Evolutionary conservation across 2,329 filamentous ascomycete genomes (phyloP), one percentile per base, ranked within the genome.

Genomic region (Fusarium mexicanum): DNA sequence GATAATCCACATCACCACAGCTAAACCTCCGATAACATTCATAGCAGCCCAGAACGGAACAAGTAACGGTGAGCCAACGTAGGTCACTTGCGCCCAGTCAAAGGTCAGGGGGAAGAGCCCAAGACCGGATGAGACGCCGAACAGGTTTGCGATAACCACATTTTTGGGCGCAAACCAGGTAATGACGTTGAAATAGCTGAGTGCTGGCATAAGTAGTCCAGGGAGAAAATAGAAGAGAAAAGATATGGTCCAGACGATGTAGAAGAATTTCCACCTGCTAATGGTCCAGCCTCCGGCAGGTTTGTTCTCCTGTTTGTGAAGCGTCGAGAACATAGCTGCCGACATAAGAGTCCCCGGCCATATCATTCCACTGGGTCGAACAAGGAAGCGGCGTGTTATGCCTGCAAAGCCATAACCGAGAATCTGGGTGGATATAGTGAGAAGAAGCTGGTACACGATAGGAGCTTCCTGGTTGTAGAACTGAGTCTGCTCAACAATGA

Each of bases 321-420:
- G 86, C 0, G 94, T 96, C 8, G 91, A 92, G 78, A 97, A 96
- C 93, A 97, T 95, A 77, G 94, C 92, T 2, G 94, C 94, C 26
- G 94, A 96, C 87, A 96, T 95, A 57, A 97, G 86, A 0, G 94
- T 97, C 29, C 93, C 92, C 3, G 94, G 94, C 94, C 94, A 97
- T 54, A 97, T 94, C 93, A 97, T 97, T 67, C 93, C 93, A 71
- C 93, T 93, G 1, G 94, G 94, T 33, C 94, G 90, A 35, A 97
- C 94, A 9, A 97, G 87, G 80, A 95, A 96, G 57, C 93, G 90
- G 65, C 94, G 88, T 5, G 93, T 93, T 48, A 97, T 86, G 5
- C 94, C 94, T 57, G 94, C 94, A 80, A 97, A 94, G 7, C 94
- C 91, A 81, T 97, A 97, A 20, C 94, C 94, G 40, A 97, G 85